phyloP scores from a whole-genome alignment of 805 yeast genomes.

The Hemisphaericaspora nanyangensis region DNA sequence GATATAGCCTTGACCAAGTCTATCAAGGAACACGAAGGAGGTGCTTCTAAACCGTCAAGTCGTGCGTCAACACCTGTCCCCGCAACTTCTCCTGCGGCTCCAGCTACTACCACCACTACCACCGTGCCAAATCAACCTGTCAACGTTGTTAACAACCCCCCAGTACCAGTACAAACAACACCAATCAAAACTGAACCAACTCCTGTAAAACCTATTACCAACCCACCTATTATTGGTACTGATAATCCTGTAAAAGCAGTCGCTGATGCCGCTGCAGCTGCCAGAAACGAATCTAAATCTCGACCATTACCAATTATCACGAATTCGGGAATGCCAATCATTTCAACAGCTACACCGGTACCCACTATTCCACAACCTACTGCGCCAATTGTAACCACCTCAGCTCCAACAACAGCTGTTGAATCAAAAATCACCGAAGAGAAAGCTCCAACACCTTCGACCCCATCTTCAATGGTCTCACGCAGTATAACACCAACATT shows the following conservation, averaged over 20 bases:
- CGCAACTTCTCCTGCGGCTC: constrained; percentile 1
- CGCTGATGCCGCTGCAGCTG: constrained; percentile 2
- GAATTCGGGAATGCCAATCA: neutral
- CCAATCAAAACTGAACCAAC: constrained; percentile 1
- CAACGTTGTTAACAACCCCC: neutral
- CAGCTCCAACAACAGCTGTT: constrained; percentile 1
- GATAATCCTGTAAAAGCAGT: constrained; percentile 3
- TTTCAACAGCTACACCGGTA: constrained; percentile 1
- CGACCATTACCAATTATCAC: neutral
- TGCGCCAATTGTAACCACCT: neutral
- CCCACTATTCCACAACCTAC: neutral
- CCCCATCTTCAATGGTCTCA: constrained; percentile 5
- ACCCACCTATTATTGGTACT: neutral
- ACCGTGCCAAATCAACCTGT: constrained; percentile 1
- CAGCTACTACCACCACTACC: neutral
- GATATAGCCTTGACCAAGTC: constrained; percentile 81
- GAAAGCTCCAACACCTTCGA: too few species aligned
- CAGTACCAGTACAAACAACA: neutral
- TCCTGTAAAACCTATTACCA: neutral
- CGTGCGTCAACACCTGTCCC: constrained; percentile 20
- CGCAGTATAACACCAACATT: neutral
- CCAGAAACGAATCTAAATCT: constrained; percentile 1
- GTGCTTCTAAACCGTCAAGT: constrained; percentile 17
- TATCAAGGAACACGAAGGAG: constrained; percentile 44
- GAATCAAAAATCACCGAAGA: too few species aligned